Percentiles rank a stretch among this genome's conserved stretches.
Conservation (phyloP, 805 yeast genomes). For the Candida adriatica region DNA sequence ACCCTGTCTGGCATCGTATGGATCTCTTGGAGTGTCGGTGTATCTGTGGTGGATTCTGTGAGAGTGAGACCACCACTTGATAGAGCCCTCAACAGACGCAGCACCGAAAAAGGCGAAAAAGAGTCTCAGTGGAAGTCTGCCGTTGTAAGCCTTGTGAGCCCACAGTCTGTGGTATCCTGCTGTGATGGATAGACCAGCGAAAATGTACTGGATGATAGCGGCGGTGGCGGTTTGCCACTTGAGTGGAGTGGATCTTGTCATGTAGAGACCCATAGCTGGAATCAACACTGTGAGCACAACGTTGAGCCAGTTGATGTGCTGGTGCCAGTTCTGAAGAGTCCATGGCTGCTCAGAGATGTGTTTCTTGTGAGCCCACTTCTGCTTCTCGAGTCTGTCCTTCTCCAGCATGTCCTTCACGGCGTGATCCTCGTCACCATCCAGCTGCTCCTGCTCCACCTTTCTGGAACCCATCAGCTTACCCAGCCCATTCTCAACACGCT, state of each 20-base stretch:
- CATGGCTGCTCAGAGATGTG: conserved; percentile 79
- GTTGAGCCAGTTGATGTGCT: conserved; percentile 77
- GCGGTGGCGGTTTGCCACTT: conserved; percentile 23
- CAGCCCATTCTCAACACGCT: conserved; percentile 74
- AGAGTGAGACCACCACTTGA: conserved; percentile 85
- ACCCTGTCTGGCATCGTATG: conserved; percentile 80
- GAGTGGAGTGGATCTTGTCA: conserved; percentile 41
- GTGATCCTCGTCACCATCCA: conserved; percentile 43
- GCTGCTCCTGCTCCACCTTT: conserved; percentile 59
- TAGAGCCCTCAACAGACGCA: conserved; percentile 77
- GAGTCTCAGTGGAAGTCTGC: conserved; percentile 50
- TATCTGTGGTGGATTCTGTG: conserved; percentile 85
- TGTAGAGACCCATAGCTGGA: conserved; percentile 48
- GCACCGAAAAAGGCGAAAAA: conserved; percentile 77
- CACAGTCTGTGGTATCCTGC: conserved; percentile 81
- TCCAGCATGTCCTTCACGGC: conserved; percentile 36
- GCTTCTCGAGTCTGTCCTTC: conserved; percentile 35
- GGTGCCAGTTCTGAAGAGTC: conserved; percentile 65
- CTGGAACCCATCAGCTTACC: conserved; percentile 81
- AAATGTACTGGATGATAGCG: conserved; percentile 43
- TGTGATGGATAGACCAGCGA: conserved; percentile 71
- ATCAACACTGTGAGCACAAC: conserved; percentile 53
- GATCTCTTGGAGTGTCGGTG: conserved; percentile 78
- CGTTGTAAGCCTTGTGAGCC: conserved; percentile 73
- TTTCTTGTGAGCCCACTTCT: conserved; percentile 30